Base-by-base conservation (phyloP, 2,329 filamentous ascomycete genomes). In the Verticillium tricorpus region DNA sequence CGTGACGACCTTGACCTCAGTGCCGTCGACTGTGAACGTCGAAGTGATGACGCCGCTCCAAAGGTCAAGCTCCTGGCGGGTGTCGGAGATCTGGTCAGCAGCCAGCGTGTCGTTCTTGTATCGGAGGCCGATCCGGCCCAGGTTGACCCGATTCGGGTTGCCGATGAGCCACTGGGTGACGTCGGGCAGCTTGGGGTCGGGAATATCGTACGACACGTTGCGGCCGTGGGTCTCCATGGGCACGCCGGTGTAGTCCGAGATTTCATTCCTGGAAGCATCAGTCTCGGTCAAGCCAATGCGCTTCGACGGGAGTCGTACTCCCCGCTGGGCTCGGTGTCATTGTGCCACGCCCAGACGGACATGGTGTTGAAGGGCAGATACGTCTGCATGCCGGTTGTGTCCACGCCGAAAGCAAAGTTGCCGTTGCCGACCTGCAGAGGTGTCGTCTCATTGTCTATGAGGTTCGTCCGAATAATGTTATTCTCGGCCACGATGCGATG, bases 361-460 rank as follows among this genome's bases (percentile, higher is more conserved):
- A 81, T 70, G 3, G 74, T 80, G 25, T 73, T 77, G 63, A 78
- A 82, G 0, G 78, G 77, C 19, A 74, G 71, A 62, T 80, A 80
- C 0, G 77, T 79, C 66, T 80, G 77, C 61, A 82, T 68, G 15
- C 80, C 79, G 0, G 79, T 82, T 5, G 78, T 71, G 63, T 82
- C 80, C 6, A 77, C 77, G 6, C 76, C 77, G 62, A 81, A 81
- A 1, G 79, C 79, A 63, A 81, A 80, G 67, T 82, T 79, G 15
- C 80, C 79, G 64, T 81, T 81, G 22, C 78, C 80, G 1, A 82
- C 79, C 63, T 81, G 79, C 35, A 86, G 71, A 0, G 83, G 83
- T 3, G 83, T 85, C 1, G 71, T 73, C 19, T 78, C 78, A 39
- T 69, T 67, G 58, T 69, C 50, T 19, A 71, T 68, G 1, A 69